Base-by-base conservation (phyloP, 495 filamentous ascomycete species). In the Diplogelasinospora grovesii region DNA sequence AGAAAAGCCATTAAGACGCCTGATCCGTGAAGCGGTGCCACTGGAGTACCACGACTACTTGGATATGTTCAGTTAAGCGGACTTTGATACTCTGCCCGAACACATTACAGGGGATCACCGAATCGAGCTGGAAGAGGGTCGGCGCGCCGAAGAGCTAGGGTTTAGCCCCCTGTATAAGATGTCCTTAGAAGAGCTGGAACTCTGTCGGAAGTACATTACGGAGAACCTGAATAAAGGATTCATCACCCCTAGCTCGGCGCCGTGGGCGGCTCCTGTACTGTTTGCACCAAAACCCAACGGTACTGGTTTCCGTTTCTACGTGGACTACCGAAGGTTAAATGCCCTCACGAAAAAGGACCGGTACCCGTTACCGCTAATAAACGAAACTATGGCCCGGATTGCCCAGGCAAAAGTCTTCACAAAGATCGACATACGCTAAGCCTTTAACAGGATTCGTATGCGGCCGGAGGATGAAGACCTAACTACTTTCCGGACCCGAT, bases 351-450 rank as follows among this genome's bases (percentile, higher is more conserved):
- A 43, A 2, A 70, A 69, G 41, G 61, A 78, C 27, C 22, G 50
- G 0, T 71, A 74, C 33, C 62, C 65, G 0, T 27, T 77, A 0
- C 69, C 66, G 0, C 28, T 72, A 8, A 71, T 75, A 15, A 29
- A 68, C 13, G 60, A 78, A 36, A 54, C 57, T 0, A 28, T 75
- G 3, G 21, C 49, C n/a, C 18, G 45, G 0, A 20, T 77, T 0
- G 20, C 14, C 0, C 44, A 43, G 26, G 53, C 55, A 2, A 62
- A 48, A 29, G 50, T 56, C 19, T 75, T 68, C 38, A 77, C 53
- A 0, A 73, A 73, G 43, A 30, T 78, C 0, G 61, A 77, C 30
- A n/a, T n/a, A n/a, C n/a, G n/a, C n/a, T n/a, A n/a, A n/a, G n/a
- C n/a, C n/a, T n/a, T n/a, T n/a, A n/a, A n/a, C n/a, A n/a, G n/a